A percentile compares a stretch with the other conserved stretches of the same genome.
Conservation (phyloP, 768 basidiomycete genomes). For the Suillus occidentalis region DNA sequence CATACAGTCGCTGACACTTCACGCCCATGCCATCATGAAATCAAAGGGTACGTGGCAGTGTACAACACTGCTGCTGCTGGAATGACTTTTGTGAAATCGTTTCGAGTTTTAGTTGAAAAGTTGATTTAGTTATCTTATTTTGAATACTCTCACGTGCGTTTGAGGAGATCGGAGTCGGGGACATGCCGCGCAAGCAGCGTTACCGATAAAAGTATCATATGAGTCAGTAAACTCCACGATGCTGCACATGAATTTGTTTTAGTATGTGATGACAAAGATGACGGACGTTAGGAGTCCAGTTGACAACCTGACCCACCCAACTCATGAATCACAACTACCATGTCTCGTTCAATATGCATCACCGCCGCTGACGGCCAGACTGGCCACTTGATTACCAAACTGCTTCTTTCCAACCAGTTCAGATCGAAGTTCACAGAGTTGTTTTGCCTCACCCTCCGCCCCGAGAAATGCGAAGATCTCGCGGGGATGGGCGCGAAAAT, state of each 20-base stretch:
- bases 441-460: background rate
- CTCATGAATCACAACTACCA: background rate
- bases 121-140: too few relatives aligned
- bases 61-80: too few relatives aligned
- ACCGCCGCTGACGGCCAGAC: slow-evolving; percentile 34
- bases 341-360: slow-evolving; percentile 26
- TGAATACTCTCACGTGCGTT: too few relatives aligned
- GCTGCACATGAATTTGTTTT: background rate
- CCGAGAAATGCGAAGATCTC: slow-evolving; percentile 1
- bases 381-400: slow-evolving; percentile 28
- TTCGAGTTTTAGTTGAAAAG: too few relatives aligned
- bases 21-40: too few relatives aligned
- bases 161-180: too few relatives aligned
- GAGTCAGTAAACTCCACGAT: background rate
- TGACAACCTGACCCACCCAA: background rate
- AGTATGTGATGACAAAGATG: background rate
- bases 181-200: too few relatives aligned
- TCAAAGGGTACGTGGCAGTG: too few relatives aligned
- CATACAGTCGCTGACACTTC: too few relatives aligned
- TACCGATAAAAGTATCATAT: too few relatives aligned
- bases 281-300: background rate
- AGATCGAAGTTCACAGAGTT: slow-evolving; percentile 13
- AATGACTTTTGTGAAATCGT: too few relatives aligned
- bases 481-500: background rate
- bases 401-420: slow-evolving; percentile 21